Evolutionary conservation across 2,329 filamentous ascomycete species (phyloP), one percentile per base, ranked within the genome.

Genomic region (Lizonia empirigonia): DNA sequence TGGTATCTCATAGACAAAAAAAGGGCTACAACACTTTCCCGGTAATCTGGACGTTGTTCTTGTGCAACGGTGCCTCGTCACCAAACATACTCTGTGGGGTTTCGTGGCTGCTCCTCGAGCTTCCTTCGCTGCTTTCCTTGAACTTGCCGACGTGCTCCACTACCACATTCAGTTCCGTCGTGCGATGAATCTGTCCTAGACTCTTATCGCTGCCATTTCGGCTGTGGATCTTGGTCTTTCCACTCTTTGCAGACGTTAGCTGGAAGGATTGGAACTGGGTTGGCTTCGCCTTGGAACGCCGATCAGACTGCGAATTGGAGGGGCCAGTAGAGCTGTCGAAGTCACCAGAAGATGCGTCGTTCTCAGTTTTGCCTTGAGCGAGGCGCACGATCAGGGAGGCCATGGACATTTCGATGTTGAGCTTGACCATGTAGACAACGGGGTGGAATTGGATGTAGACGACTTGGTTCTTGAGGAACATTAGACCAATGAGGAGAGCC

Each of bases 331-430:
- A 60, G 35, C 56, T 64, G 19, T 49, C 18, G 39, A 64, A 59
- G 2, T 54, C 45, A 15, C 61, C 53, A 12, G 58, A 40, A 29
- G 59, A 41, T 56, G 65, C 65, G 39, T 70, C 68, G 40, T 67
- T 69, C 34, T 68, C 59, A 2, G 60, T 34, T 23, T 57, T 63
- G 13, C 69, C 66, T 35, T 62, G 56, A 2, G 72, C 72, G 33
- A 74, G 64, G 33, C 68, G 69, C 7, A 70, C 69, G 47, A 77
- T 74, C 5, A 77, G 67, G 1, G 71, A 70, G 6, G 75, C 74
- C 74, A 77, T 77, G 51, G 68, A 69, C 72, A 77, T 74, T 60
- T 77, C 75, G 47, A 77, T 77, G 57, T 77, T 76, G 44, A 77
- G 71, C 27, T 71, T 76, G 37, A 77, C 72, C 38, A 76, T 74